A percentile compares a stretch with the other conserved stretches of the same genome.
phyloP scores from a whole-genome alignment of 768 basidiomycete species.

The Termitomyces sp. region DNA sequence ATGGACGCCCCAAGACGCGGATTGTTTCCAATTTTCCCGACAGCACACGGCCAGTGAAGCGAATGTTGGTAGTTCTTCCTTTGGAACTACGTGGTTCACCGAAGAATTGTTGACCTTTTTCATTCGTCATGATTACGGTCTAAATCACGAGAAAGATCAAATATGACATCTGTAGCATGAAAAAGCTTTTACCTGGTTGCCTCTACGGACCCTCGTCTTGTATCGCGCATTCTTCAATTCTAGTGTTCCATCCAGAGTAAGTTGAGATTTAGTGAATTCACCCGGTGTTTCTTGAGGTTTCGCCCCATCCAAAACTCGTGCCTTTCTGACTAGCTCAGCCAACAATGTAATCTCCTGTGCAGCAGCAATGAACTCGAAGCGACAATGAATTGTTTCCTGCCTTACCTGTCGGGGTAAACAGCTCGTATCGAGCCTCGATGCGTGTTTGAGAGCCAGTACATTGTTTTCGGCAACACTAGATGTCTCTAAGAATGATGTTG shows the following conservation, averaged over 20 bases:
- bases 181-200: slow-evolving; percentile 26
- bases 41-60: slow-evolving; percentile 14
- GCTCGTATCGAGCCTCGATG: slow-evolving; percentile 16
- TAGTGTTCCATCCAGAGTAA: slow-evolving; percentile 22
- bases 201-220: slow-evolving; percentile 33
- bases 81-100: slow-evolving; percentile 25
- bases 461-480: slow-evolving; percentile 20
- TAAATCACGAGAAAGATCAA: background rate
- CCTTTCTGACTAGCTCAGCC: slow-evolving; percentile 23
- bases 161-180: background rate
- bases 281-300: slow-evolving; percentile 26
- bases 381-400: background rate
- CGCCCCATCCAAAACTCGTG: slow-evolving; percentile 24
- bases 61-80: slow-evolving; percentile 32
- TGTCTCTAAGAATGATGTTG: background rate
- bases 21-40: slow-evolving; percentile 24
- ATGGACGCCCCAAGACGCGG: slow-evolving; percentile 36
- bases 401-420: slow-evolving; percentile 17
- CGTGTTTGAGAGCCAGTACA: background rate
- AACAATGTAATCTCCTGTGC: slow-evolving; percentile 28
- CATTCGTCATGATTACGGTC: slow-evolving; percentile 29
- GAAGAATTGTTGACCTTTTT: slow-evolving; percentile 21
- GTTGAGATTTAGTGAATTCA: slow-evolving; percentile 25
- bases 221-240: slow-evolving; percentile 33
- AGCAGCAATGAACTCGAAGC: background rate